Conservation (phyloP, 768 basidiomycete genomes). For the Kwoniella newhampshirensis region DNA sequence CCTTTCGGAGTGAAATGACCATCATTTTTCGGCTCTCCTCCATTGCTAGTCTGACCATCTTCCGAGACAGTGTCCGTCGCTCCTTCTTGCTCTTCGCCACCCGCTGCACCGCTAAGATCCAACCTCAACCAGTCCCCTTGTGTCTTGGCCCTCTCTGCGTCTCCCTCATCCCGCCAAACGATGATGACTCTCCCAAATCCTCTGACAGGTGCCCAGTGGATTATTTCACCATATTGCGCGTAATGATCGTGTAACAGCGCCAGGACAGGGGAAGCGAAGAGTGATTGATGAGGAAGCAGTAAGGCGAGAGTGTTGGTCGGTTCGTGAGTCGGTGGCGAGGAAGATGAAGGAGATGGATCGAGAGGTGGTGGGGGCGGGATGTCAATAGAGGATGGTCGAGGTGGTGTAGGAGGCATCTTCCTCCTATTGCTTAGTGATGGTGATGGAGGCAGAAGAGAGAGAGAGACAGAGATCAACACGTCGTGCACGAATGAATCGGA, state of each 20-base stretch:
- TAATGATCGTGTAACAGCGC: conserved; percentile 72
- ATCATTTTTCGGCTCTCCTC: not conserved
- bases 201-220: conserved; percentile 83
- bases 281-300: conserved; percentile 69
- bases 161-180: conserved; percentile 61
- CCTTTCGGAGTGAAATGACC: conserved; percentile 42
- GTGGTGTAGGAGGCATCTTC: not conserved
- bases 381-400: not conserved
- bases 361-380: conserved; percentile 19
- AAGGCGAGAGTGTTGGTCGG: conserved; percentile 82
- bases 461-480: too few species aligned
- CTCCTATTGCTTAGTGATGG: not conserved
- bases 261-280: conserved; percentile 73
- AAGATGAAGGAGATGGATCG: not conserved
- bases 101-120: conserved; percentile 28
- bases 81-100: conserved; percentile 13
- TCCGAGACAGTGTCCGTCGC: too few species aligned
- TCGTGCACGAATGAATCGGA: too few species aligned
- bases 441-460: too few species aligned
- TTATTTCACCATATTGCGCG: conserved; percentile 71
- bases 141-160: conserved; percentile 60
- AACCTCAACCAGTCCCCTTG: conserved; percentile 57
- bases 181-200: conserved; percentile 79
- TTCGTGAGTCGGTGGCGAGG: conserved; percentile 8
- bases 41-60: not conserved